Base-by-base conservation (phyloP, 306 rosid species). In the Vigna hirtella region DNA sequence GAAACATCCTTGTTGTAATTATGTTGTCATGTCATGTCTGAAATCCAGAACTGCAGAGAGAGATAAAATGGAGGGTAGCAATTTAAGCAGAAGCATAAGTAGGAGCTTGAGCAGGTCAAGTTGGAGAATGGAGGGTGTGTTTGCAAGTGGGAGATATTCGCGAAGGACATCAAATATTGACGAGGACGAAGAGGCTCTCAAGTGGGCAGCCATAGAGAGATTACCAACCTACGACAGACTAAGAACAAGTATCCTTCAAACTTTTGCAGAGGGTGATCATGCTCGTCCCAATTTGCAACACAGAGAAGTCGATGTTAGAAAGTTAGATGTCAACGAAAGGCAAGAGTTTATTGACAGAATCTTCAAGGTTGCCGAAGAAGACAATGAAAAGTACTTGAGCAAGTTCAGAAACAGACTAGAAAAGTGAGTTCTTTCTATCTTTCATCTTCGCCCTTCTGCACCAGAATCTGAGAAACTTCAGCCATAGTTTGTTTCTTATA, bases 201-300 rank as follows among this genome's bases (percentile, higher is more conserved):
- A 62, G 17, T 92, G 98, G 98, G 97, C 98, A 28, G 98, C 97
- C 66, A 92, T 94, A 64, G 98, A 94, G 76, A 94, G 79, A 55
- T 77, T 94, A 3, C 98, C 98, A 1, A 94, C 98, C 4, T 94
- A 92, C 53, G 81, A 90, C 79, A 88, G 98, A 43, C 84, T 94
- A 2, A 83, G 97, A 80, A 94, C 98, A 43, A 87, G 97, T 68
- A 88, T 94, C 48, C 80, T 94, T 6, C 79, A 89, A 77, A 86
- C 91, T 36, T 82, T 42, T 64, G 77, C 81, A 17, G 65, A 87
- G 43, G 53, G 81, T 14, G 72, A 57, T 42, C 72, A 38, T 13
- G 40, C 18, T 72, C 78, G 20, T 13, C 89, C 82, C 30, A 78
- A 55, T 50, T 53, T 73, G 48, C 36, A 66, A 53, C 89, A 87